These are phyloP conservation scores for Raphanus hybrid DNA, from an alignment of 441 rosid genomes.

Conservation along the genomic window DNA sequence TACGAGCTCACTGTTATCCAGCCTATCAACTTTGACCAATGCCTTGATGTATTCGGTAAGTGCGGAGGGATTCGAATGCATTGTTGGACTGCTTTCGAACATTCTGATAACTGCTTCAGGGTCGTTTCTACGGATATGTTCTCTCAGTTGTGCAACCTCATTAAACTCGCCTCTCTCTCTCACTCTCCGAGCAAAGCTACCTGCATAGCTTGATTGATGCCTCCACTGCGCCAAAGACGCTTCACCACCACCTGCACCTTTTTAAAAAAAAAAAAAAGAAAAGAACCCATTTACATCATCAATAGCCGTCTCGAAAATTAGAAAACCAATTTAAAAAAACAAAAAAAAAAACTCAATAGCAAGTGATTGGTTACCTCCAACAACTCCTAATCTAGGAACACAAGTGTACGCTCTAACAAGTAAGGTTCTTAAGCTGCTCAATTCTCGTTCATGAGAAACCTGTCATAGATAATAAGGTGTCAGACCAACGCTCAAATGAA, in stretches of 20 bases:
- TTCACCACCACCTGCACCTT: constrained; percentile 49
- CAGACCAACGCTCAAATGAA: neutral
- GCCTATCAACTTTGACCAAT: constrained; percentile 84
- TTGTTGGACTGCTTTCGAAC: constrained; percentile 83
- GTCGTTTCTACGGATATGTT: constrained; percentile 71
- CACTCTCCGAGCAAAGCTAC: constrained; percentile 71
- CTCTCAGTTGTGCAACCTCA: constrained; percentile 73
- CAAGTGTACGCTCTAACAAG: constrained; percentile 52
- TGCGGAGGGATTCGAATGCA: constrained; percentile 76
- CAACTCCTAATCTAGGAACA: constrained; percentile 45
- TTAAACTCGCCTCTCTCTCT: constrained; percentile 77
- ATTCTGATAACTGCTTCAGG: constrained; percentile 84
- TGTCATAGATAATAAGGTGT: constrained; percentile 31
- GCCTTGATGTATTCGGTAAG: constrained; percentile 91
- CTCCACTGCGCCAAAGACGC: constrained; percentile 50
- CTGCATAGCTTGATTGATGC: constrained; percentile 76
- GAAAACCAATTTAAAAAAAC: neutral
- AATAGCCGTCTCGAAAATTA: neutral
- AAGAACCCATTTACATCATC: constrained; percentile 17
- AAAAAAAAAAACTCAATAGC: neutral
- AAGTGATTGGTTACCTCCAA: constrained; percentile 46
- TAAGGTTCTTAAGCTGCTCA: constrained; percentile 50
- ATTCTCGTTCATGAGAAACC: constrained; percentile 65
- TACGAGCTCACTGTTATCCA: constrained; percentile 81
- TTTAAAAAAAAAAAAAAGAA: too few species aligned